phyloP scores from a whole-genome alignment of 441 rosid species.

The Melastoma candidum region DNA sequence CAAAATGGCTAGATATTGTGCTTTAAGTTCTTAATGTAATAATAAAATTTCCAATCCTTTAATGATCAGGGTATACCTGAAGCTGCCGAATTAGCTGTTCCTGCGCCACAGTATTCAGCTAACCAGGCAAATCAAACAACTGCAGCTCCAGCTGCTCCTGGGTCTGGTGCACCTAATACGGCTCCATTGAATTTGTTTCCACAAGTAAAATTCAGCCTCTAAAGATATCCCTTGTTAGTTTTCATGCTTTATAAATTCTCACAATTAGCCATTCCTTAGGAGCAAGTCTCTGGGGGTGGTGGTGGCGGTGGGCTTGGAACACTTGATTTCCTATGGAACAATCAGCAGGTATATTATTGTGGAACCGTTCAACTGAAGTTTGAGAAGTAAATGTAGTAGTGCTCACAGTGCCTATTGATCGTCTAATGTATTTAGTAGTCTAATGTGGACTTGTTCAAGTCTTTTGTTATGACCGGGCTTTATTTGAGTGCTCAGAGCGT shows the following conservation, averaged over 20 bases:
- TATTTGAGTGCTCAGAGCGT: not conserved
- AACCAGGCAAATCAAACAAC: slow-evolving; percentile 47
- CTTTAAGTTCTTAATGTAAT: too few relatives aligned
- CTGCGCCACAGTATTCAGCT: slow-evolving; percentile 38
- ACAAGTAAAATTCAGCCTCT: slow-evolving; percentile 40
- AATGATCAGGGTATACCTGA: slow-evolving; percentile 84
- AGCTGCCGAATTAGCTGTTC: slow-evolving; percentile 68
- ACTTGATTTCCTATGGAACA: slow-evolving; percentile 86
- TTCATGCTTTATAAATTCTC: slow-evolving; percentile 3
- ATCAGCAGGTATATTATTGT: slow-evolving; percentile 51
- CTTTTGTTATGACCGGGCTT: too few relatives aligned
- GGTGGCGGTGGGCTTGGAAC: slow-evolving; percentile 63
- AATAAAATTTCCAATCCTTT: slow-evolving; percentile 2
- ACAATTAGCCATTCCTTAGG: slow-evolving; percentile 33
- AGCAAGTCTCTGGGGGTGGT: slow-evolving; percentile 44
- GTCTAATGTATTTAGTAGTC: too few relatives aligned
- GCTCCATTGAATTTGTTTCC: slow-evolving; percentile 96
- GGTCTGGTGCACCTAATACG: slow-evolving; percentile 76
- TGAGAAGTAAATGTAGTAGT: too few relatives aligned
- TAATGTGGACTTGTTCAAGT: too few relatives aligned
- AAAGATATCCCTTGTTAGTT: slow-evolving; percentile 8
- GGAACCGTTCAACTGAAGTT: too few relatives aligned
- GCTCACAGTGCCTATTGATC: too few relatives aligned
- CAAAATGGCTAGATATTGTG: too few relatives aligned
- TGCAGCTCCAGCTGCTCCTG: slow-evolving; percentile 37